Base-by-base conservation (phyloP, 495 filamentous ascomycete genomes). In the Penicillium bovifimosum region DNA sequence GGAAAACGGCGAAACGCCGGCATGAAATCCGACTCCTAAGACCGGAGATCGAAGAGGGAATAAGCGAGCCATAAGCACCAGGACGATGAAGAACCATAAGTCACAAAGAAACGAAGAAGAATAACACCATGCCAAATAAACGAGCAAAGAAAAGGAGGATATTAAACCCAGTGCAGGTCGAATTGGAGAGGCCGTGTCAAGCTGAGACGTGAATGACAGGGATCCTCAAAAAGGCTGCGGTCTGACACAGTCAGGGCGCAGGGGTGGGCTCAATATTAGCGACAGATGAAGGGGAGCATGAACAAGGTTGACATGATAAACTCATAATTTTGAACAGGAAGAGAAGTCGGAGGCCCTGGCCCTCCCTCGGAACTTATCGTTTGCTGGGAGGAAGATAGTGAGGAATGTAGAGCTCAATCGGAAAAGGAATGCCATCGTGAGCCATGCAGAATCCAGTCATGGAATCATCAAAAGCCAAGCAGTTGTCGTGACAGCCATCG, bases 281-380 rank as follows among this genome's bases (percentile, higher is more conserved):
- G 13, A 61, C 54, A 65, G 52, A 58, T 53, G 59, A 63, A 28
- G 26, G 34, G 56, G 33, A 59, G 50, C 50, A 61, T 61, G 39
- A 59, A 63, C 58, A 66, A 28, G 50, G 43, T 36, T 59, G 63
- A 61, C 60, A 61, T 65, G 58, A 57, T 44, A 41, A 50, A 40
- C 47, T 63, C 63, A 32, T 54, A 61, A 66, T 55, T 65, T 63
- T 66, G 47, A 33, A 66, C 63, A 66, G 50, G 59, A 61, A 58
- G 47, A 42, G 42, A 44, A 54, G 40, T 29, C 11, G 36, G 43
- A 39, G 39, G 40, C 36, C 18, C 20, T 24, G 20, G 20, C 20
- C 28, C 53, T 18, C 52, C 48, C 45, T 28, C 48, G 53, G 29
- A 17, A 39, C n/a, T 17, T 42, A 41, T 38, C 38, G 47, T 51